Evolutionary conservation across 2,329 filamentous ascomycete genomes (phyloP).

Genomic region (Monilinia vaccinii-corymbosi): DNA sequence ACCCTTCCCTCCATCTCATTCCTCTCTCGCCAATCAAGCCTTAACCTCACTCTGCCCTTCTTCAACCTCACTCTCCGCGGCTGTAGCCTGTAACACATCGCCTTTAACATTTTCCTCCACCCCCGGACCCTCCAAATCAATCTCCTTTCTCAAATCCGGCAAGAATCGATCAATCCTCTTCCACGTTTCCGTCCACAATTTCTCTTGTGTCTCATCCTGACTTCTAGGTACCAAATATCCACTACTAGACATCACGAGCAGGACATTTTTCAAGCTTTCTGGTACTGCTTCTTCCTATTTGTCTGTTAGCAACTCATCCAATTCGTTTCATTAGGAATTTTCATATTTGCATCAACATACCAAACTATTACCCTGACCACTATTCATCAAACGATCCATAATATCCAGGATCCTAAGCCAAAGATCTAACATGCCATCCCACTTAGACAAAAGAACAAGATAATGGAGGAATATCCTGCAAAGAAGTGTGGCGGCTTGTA

Average conservation of each 20-base stretch:
- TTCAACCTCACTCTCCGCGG: not conserved
- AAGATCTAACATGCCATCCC: constrained; percentile 81
- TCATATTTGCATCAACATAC: constrained; percentile 43
- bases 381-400: constrained; percentile 94
- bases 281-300: constrained; percentile 82
- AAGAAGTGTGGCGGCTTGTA: constrained; percentile 81
- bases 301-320: constrained; percentile 10
- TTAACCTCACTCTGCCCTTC: not conserved
- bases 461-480: constrained; percentile 97
- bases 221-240: constrained; percentile 70
- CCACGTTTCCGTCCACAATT: constrained; percentile 54
- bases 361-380: constrained; percentile 80
- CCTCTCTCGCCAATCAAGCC: not conserved
- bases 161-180: constrained; percentile 58
- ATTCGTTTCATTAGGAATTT: not conserved
- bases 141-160: constrained; percentile 48
- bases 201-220: constrained; percentile 44
- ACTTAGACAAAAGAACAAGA: constrained; percentile 71
- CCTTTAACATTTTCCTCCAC: not conserved
- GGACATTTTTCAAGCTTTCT: constrained; percentile 91
- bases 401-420: constrained; percentile 91
- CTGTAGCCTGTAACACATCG: not conserved
- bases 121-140: constrained; percentile 40
- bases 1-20: not conserved
- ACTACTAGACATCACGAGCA: constrained; percentile 88